phyloP scores from a whole-genome alignment of 1,284 basidiomycete genomes.

The Xerocomus amazonicus region DNA sequence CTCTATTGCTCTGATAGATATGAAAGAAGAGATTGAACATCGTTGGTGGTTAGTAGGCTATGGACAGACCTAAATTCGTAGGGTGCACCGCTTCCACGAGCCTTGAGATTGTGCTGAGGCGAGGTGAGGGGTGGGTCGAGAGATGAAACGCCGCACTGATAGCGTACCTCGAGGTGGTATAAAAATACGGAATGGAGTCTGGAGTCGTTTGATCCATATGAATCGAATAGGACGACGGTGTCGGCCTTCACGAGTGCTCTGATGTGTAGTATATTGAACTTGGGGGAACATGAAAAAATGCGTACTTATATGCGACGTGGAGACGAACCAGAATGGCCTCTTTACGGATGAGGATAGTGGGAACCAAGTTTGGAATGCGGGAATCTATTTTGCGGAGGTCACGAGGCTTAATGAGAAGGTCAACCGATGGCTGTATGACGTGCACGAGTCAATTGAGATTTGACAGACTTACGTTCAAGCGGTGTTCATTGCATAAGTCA shows the following conservation, averaged over 20 bases:
- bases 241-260: slow-evolving; percentile 93
- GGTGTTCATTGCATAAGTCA: slow-evolving; percentile 85
- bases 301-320: neutral
- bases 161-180: slow-evolving; percentile 78
- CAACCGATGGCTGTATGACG: slow-evolving; percentile 22
- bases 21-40: slow-evolving; percentile 14
- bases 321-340: slow-evolving; percentile 81
- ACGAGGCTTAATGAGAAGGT: slow-evolving; percentile 63
- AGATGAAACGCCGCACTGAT: slow-evolving; percentile 12
- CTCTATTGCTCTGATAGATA: slow-evolving; percentile 70
- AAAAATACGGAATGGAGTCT: slow-evolving; percentile 83
- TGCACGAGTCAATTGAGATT: slow-evolving; percentile 14
- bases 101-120: slow-evolving; percentile 72
- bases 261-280: slow-evolving; percentile 94
- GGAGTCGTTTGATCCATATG: slow-evolving; percentile 81
- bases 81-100: slow-evolving; percentile 61
- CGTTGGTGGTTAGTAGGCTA: slow-evolving; percentile 5
- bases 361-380: slow-evolving; percentile 89
- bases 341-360: slow-evolving; percentile 87
- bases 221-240: slow-evolving; percentile 89
- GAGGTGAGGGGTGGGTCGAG: slow-evolving; percentile 11
- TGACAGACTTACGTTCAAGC: slow-evolving; percentile 69
- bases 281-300: slow-evolving; percentile 4
- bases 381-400: slow-evolving; percentile 97
- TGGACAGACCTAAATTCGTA: slow-evolving; percentile 83